phyloP scores from a whole-genome alignment of 495 filamentous ascomycete genomes.

The Podospora appendiculata region DNA sequence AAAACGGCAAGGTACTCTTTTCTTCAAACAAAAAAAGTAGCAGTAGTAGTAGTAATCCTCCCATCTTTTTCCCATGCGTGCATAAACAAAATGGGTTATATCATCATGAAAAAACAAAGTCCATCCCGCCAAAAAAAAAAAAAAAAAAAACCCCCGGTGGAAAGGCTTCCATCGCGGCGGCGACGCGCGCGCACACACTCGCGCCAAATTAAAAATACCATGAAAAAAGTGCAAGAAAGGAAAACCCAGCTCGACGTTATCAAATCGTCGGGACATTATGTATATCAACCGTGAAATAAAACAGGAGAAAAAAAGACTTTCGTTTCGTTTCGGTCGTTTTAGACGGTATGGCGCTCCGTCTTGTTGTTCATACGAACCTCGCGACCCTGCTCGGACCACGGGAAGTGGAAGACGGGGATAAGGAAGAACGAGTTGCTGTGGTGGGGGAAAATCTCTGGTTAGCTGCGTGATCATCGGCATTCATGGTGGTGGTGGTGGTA shows the following conservation, averaged over 20 bases:
- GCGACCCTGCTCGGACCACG: slow-evolving; percentile 86
- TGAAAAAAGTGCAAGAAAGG: neutral
- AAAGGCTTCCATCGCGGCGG: too few species aligned
- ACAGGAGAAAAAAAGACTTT: too few species aligned
- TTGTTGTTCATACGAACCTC: slow-evolving; percentile 37
- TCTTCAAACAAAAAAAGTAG: too few species aligned
- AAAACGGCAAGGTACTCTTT: too few species aligned
- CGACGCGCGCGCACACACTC: neutral
- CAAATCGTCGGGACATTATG: too few species aligned
- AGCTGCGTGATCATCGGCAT: slow-evolving; percentile 2
- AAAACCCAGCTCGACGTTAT: neutral
- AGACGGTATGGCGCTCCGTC: slow-evolving; percentile 19
- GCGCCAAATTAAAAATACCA: neutral
- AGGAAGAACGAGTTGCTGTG: slow-evolving; percentile 84
- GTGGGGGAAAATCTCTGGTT: neutral
- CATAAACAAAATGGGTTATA: too few species aligned
- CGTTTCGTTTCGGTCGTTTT: neutral
- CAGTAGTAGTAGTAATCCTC: neutral
- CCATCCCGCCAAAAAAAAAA: too few species aligned
- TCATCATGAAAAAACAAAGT: too few species aligned
- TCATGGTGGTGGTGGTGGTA: too few species aligned
- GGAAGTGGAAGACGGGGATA: slow-evolving; percentile 91
- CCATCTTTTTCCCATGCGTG: too few species aligned
- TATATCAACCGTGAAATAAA: too few species aligned
- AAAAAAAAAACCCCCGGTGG: too few species aligned